These are phyloP conservation scores for Corchorus capsularis DNA, from an alignment of 345 rosid genomes.

Conservation along the genomic window DNA sequence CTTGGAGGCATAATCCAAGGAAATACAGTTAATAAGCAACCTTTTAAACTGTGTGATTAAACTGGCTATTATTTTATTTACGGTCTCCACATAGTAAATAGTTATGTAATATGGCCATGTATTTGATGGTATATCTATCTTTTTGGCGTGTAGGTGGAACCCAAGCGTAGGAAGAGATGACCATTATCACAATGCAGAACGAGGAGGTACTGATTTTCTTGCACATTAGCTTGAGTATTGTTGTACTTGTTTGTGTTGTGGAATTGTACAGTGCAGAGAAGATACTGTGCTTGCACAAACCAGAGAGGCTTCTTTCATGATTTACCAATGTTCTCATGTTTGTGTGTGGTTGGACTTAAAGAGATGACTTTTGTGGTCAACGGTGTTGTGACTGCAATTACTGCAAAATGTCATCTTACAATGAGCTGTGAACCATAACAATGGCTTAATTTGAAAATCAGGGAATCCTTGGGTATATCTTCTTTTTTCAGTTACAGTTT, in stretches of 20 bases:
- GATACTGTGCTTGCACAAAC: constrained; percentile 36
- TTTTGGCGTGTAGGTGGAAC: constrained; percentile 51
- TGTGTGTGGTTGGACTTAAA: no score
- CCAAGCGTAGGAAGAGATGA: constrained; percentile 72
- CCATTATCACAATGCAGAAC: background rate
- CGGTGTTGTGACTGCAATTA: no score
- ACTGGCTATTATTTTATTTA: background rate
- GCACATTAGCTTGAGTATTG: constrained; percentile 29
- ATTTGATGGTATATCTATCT: background rate
- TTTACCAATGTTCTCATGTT: no score
- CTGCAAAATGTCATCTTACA: no score
- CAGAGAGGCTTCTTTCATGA: constrained; percentile 1
- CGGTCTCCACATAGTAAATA: background rate
- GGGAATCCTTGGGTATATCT: background rate
- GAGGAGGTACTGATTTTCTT: constrained; percentile 36
- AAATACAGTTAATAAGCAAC: background rate
- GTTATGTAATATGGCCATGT: background rate
- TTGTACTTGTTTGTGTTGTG: constrained; percentile 23
- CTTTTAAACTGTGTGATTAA: background rate
- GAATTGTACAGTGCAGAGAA: constrained; percentile 49
- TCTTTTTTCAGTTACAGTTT: background rate
- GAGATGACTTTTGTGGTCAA: no score
- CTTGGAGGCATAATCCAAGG: background rate
- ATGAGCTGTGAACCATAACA: no score
- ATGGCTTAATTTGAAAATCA: background rate